Evolutionary conservation across 192 early-diverging fungal species (phyloP).

Genomic region (Backusella tuberculispora): DNA sequence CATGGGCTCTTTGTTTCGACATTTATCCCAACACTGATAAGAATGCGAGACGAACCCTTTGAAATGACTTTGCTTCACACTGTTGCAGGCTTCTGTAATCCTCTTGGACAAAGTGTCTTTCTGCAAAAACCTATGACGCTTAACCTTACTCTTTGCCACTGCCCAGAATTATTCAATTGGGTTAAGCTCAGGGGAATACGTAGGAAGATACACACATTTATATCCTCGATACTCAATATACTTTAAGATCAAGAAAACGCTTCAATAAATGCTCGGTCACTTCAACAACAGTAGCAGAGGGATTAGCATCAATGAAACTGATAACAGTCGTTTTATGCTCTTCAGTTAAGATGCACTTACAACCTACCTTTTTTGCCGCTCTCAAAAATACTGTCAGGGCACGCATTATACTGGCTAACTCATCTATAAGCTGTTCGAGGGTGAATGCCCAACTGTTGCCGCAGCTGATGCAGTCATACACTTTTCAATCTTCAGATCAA

Average conservation of each 20-base stretch:
- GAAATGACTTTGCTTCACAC: background rate
- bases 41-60: background rate
- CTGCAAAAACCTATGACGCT: background rate
- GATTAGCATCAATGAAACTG: constrained; percentile 24
- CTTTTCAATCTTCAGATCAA: constrained; percentile 25
- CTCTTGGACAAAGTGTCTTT: background rate
- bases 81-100: background rate
- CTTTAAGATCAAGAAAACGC: constrained; percentile 23
- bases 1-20: background rate
- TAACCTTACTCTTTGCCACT: constrained; percentile 19
- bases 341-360: constrained; percentile 21
- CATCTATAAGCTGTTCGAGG: constrained; percentile 21
- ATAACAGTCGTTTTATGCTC: constrained; percentile 23
- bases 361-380: constrained; percentile 7
- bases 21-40: background rate
- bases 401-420: constrained; percentile 3
- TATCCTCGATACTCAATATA: background rate
- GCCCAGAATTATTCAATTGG: constrained; percentile 4
- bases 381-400: constrained; percentile 25
- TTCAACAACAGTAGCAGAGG: constrained; percentile 28
- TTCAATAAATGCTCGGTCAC: constrained; percentile 25
- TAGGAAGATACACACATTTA: constrained; percentile 5
- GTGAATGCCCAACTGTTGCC: constrained; percentile 24
- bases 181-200: constrained; percentile 7
- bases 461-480: constrained; percentile 24